Evolutionary conservation across 2,329 filamentous ascomycete genomes (phyloP), one percentile per base, ranked within the genome.

Genomic region (Ceratocystis colombiana): DNA sequence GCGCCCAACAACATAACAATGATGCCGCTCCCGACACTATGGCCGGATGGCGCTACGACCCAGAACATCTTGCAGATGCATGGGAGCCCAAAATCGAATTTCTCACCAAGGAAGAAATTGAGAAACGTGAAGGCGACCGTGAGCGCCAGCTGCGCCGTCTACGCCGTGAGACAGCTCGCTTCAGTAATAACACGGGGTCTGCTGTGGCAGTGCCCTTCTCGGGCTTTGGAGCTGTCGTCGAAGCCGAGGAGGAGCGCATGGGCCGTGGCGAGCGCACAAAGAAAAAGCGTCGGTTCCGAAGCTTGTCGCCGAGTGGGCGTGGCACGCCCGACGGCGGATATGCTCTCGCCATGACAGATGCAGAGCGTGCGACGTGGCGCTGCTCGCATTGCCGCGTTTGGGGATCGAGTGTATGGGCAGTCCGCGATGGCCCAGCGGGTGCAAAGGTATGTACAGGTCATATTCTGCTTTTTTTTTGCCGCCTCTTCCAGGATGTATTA

Each of bases 11-110:
- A 68, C 86, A 96, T 62, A 89, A 93, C 70, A 96, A 96, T 72
- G 90, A 96, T 73, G 89, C 92, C 1, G 89, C 89, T 7, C 87
- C 91, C 70, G 86, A 88, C n/a, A 77, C 77, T 1, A 89, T 92
- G 68, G 91, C 92, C 15, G 94, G 94, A 2, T 97, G 94, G 93
- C 84, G 94, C 69, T 96, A 96, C 73, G 94, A 99, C 70, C 89
- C 90, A 2, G 94, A 97, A 72, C 88, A 90, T 68, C 81, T 97
- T 2, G 92, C 84, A 6, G 87, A 89, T 69, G 87, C 89, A 68
- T 94, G 89, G 89, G 88, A 91, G 73, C 88, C 89, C 5, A 90
- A 89, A 77, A 81, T 94, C 7, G 89, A 93, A 74, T 80, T 82
- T 0, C 77, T 99, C 1, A 92, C 88, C 48, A 96, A 96, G 71